phyloP scores from a whole-genome alignment of 164 flowering plant species.

The Liriodendron chinense region DNA sequence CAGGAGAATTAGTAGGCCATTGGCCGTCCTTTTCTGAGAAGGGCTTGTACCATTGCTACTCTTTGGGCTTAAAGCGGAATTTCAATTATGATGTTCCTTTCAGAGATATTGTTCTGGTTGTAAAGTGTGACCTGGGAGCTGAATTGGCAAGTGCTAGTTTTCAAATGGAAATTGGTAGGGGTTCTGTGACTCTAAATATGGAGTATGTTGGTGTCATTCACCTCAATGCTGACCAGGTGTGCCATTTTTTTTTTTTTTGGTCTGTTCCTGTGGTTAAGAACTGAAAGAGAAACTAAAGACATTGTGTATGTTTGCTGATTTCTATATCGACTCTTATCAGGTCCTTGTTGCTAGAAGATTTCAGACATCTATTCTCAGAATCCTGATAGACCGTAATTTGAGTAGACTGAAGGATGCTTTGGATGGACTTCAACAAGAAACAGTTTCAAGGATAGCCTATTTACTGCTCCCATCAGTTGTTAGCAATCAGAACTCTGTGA shows the following conservation, averaged over 20 bases:
- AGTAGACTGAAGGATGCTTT: slow-evolving; percentile 30
- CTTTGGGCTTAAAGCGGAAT: slow-evolving; percentile 38
- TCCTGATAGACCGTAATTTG: slow-evolving; percentile 43
- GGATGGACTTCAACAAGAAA: not conserved
- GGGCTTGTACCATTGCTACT: slow-evolving; percentile 48
- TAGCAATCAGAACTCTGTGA: too few species aligned
- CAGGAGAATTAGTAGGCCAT: slow-evolving; percentile 48
- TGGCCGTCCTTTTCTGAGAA: slow-evolving; percentile 8
- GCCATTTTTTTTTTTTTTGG: too few species aligned
- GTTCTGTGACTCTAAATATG: too few species aligned
- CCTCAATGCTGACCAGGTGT: too few species aligned
- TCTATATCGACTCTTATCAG: slow-evolving; percentile 29
- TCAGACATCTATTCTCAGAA: slow-evolving; percentile 47
- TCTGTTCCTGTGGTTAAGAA: too few species aligned
- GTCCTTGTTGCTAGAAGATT: slow-evolving; percentile 56
- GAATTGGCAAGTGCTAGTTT: too few species aligned
- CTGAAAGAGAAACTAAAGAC: too few species aligned
- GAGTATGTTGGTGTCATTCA: too few species aligned
- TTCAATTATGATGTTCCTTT: slow-evolving; percentile 36
- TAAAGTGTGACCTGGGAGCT: slow-evolving; percentile 4
- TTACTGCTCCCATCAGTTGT: too few species aligned
- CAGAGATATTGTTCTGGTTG: slow-evolving; percentile 45
- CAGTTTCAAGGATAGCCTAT: too few species aligned
- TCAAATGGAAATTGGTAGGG: too few species aligned
- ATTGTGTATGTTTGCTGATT: too few species aligned